Evolutionary conservation across 1,284 basidiomycete genomes (phyloP).

Genomic region (Moesziomyces sp.): DNA sequence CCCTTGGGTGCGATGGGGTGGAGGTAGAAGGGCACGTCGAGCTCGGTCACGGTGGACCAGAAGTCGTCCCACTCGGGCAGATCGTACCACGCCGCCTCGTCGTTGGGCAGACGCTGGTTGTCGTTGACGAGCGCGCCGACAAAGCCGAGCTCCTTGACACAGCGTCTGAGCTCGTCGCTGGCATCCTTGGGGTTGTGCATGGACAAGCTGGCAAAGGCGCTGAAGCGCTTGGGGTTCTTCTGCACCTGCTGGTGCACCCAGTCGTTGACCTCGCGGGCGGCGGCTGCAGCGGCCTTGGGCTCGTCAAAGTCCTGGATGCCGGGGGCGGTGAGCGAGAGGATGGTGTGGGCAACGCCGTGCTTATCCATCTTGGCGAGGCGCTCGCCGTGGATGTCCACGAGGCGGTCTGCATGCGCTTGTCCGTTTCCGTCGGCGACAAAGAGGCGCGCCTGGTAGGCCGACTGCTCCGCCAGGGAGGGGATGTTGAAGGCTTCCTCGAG

Average conservation of each 20-base stretch:
- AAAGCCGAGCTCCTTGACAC: conserved; percentile 60
- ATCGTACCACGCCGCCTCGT: conserved; percentile 48
- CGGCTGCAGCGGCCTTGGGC: conserved; percentile 51
- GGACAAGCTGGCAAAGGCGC: conserved; percentile 65
- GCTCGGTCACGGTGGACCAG: conserved; percentile 65
- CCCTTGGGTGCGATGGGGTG: conserved; percentile 67
- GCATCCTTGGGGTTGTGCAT: conserved; percentile 67
- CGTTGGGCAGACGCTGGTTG: conserved; percentile 46
- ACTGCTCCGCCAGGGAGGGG: conserved; percentile 45
- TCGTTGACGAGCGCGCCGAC: conserved; percentile 49
- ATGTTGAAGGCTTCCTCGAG: conserved; percentile 53
- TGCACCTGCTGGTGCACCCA: conserved; percentile 61
- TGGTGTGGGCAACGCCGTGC: conserved; percentile 57
- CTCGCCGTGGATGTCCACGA: conserved; percentile 56
- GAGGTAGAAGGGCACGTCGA: conserved; percentile 67
- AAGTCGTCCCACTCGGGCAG: conserved; percentile 53
- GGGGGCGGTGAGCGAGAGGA: conserved; percentile 61
- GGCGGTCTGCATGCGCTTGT: conserved; percentile 44
- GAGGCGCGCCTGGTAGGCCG: conserved; percentile 46
- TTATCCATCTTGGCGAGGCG: conserved; percentile 60
- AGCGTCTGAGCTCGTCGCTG: conserved; percentile 60
- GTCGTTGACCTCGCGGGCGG: conserved; percentile 56
- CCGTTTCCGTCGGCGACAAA: conserved; percentile 49
- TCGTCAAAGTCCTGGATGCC: conserved; percentile 61
- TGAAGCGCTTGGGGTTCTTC: conserved; percentile 62